phyloP scores from a whole-genome alignment of 805 yeast genomes.

The Candida sithepensis region DNA sequence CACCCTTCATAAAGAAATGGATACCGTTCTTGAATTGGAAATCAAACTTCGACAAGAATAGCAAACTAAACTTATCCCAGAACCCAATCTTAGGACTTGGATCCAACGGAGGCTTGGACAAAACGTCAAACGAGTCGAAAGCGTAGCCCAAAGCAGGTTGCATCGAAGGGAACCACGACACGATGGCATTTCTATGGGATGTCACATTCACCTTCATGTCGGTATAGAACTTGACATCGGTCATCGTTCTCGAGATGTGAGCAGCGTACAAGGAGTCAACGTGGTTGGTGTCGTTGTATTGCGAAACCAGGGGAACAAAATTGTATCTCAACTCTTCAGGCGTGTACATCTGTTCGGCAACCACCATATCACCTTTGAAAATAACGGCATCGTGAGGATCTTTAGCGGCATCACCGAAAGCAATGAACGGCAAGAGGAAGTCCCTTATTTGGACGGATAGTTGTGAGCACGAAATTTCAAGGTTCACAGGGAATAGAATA shows the following conservation, averaged over 20 bases:
- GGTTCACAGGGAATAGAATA: conserved; percentile 46
- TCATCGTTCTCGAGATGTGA: conserved; percentile 57
- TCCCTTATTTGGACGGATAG: conserved; percentile 47
- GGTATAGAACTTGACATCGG: conserved; percentile 55
- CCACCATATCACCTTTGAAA: conserved; percentile 46
- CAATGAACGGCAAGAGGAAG: conserved; percentile 54
- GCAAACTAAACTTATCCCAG: conserved; percentile 64
- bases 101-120: conserved; percentile 69
- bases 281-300: conserved; percentile 23
- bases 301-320: conserved; percentile 50
- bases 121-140: conserved; percentile 61
- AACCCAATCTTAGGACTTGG: conserved; percentile 62
- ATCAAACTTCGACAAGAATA: conserved; percentile 49
- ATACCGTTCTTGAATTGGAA: conserved; percentile 49
- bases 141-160: conserved; percentile 59
- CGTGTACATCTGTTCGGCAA: conserved; percentile 59
- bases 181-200: conserved; percentile 44
- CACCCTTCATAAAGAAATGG: conserved; percentile 61
- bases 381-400: conserved; percentile 30
- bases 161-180: conserved; percentile 63
- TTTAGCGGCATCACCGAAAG: conserved; percentile 46
- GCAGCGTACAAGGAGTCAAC: conserved; percentile 53
- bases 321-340: conserved; percentile 37
- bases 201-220: conserved; percentile 44
- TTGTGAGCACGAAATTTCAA: conserved; percentile 41